Evolutionary conservation across 768 basidiomycete species (phyloP).

Genomic region (Tylopilus plumbeoviolaceoides): DNA sequence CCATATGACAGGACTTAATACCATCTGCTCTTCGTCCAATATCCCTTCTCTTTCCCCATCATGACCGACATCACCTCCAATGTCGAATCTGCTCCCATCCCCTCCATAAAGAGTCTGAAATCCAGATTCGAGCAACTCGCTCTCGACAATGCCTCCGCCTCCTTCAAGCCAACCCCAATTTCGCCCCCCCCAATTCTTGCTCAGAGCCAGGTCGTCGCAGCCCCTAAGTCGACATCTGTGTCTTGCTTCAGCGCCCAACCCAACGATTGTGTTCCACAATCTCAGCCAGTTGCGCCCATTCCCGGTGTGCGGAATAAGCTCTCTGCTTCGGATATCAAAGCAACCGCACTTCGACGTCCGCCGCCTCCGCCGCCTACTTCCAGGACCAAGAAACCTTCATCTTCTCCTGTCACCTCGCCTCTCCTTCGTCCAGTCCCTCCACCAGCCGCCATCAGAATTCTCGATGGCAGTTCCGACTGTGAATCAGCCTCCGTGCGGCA

Average conservation of each 20-base stretch:
- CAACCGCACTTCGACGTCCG: slow-evolving; percentile 38
- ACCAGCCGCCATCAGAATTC: slow-evolving; percentile 27
- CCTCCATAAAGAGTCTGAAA: slow-evolving; percentile 65
- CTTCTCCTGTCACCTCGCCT: slow-evolving; percentile 44
- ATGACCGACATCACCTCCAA: slow-evolving; percentile 11
- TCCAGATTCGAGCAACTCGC: slow-evolving; percentile 72
- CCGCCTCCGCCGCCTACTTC: slow-evolving; percentile 58
- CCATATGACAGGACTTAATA: slow-evolving; percentile 1
- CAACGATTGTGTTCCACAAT: slow-evolving; percentile 15
- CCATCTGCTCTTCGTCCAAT: background rate
- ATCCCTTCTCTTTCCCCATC: background rate
- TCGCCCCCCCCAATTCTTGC: slow-evolving; percentile 6
- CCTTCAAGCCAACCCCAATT: slow-evolving; percentile 2
- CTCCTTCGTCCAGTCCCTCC: slow-evolving; percentile 49
- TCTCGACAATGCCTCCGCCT: slow-evolving; percentile 29
- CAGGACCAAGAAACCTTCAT: slow-evolving; percentile 31
- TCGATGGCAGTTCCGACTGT: slow-evolving; percentile 20
- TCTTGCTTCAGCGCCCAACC: slow-evolving; percentile 42
- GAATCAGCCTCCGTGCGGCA: background rate
- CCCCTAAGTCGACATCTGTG: slow-evolving; percentile 29
- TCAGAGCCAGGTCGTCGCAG: slow-evolving; percentile 12
- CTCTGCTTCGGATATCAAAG: slow-evolving; percentile 53
- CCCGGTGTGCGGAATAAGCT: slow-evolving; percentile 42
- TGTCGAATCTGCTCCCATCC: slow-evolving; percentile 48
- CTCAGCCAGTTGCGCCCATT: slow-evolving; percentile 20